Percentiles rank a stretch among this genome's conserved stretches.
Evolutionary conservation across 805 yeast species (phyloP).

Genomic region (Starmerella roubikii): DNA sequence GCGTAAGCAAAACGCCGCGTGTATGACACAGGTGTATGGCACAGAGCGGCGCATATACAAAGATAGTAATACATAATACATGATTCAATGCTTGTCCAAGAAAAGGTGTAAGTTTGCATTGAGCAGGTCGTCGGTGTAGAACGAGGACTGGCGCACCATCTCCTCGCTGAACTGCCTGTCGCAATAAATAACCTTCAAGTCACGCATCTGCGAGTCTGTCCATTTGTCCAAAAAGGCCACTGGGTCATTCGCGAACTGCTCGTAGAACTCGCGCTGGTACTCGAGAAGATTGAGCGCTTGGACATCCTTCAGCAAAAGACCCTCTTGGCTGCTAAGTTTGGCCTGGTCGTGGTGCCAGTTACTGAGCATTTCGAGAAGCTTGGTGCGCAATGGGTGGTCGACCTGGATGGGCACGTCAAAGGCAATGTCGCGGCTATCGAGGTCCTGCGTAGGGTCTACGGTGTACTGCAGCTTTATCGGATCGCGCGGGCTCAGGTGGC

Average conservation of each 20-base stretch:
- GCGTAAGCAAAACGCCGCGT: no score
- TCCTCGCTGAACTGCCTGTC: slow-evolving; percentile 88
- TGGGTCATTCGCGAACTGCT: slow-evolving; percentile 63
- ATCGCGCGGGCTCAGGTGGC: slow-evolving; percentile 59
- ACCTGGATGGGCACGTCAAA: slow-evolving; percentile 58
- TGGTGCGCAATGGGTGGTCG: slow-evolving; percentile 28
- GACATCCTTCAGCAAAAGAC: slow-evolving; percentile 33
- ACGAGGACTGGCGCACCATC: slow-evolving; percentile 68
- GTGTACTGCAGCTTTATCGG: slow-evolving; percentile 70
- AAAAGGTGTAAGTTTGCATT: slow-evolving; percentile 68
- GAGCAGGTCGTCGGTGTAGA: slow-evolving; percentile 65
- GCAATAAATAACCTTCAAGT: slow-evolving; percentile 72
- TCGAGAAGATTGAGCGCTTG: slow-evolving; percentile 39
- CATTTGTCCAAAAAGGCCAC: slow-evolving; percentile 59
- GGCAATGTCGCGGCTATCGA: slow-evolving; percentile 62
- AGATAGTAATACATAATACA: not conserved
- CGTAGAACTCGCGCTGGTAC: slow-evolving; percentile 66
- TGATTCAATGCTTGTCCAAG: slow-evolving; percentile 31
- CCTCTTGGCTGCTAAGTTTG: slow-evolving; percentile 32
- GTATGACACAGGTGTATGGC: not conserved
- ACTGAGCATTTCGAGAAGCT: slow-evolving; percentile 28
- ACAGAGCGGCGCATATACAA: not conserved
- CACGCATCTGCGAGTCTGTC: slow-evolving; percentile 67
- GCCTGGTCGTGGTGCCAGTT: slow-evolving; percentile 31
- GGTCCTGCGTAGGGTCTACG: slow-evolving; percentile 60